These are phyloP conservation scores for Pseudomicrostroma phylloplanum DNA, from an alignment of 1,284 basidiomycete genomes.

Conservation along the genomic window DNA sequence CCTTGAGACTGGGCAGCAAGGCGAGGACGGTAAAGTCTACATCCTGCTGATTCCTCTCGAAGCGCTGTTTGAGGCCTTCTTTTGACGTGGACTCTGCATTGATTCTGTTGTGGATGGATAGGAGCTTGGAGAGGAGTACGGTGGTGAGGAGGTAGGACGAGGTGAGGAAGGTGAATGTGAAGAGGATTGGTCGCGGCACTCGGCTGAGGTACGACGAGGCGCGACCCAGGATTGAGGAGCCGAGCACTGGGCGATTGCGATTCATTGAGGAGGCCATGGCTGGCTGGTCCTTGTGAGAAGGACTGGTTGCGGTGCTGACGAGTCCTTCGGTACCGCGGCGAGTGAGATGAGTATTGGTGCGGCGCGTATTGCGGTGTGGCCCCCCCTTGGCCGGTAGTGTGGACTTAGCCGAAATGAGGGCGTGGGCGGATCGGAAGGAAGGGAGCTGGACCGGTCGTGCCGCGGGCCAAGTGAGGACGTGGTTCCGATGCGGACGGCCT, in stretches of 20 bases:
- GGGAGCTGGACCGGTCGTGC: too few species aligned
- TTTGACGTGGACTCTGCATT: neutral
- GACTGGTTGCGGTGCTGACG: too few species aligned
- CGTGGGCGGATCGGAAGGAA: too few species aligned
- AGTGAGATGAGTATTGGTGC: too few species aligned
- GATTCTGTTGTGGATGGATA: neutral
- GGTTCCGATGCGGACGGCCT: too few species aligned
- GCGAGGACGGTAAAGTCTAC: slow-evolving; percentile 73
- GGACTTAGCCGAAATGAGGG: too few species aligned
- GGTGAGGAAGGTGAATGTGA: neutral
- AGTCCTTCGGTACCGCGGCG: too few species aligned
- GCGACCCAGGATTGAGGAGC: neutral
- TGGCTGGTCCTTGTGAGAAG: too few species aligned
- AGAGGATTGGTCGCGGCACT: neutral
- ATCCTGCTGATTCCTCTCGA: slow-evolving; percentile 75
- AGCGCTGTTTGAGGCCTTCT: slow-evolving; percentile 63
- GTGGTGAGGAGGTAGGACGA: slow-evolving; percentile 7
- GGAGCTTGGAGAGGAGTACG: neutral
- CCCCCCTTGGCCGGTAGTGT: too few species aligned
- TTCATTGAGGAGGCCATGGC: too few species aligned
- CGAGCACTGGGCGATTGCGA: neutral
- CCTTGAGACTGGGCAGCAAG: slow-evolving; percentile 68
- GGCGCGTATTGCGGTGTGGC: too few species aligned
- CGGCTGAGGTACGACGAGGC: slow-evolving; percentile 2
- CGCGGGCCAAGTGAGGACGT: too few species aligned